These are phyloP conservation scores for Auriscalpium vulgare DNA, from an alignment of 768 basidiomycete species.

Conservation along the genomic window DNA sequence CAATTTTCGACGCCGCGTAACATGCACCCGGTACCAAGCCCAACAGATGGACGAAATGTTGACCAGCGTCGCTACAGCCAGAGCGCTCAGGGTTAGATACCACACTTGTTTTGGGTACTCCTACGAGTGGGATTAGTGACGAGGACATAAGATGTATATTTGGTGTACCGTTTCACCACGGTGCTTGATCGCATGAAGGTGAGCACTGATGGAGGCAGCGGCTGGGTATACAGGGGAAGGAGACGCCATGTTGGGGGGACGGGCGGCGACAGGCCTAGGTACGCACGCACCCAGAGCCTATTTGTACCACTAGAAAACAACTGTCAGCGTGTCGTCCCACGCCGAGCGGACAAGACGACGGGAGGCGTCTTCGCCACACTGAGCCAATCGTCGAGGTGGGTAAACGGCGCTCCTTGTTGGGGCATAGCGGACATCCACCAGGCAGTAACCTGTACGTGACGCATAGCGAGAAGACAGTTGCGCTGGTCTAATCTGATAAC, in stretches of 20 bases:
- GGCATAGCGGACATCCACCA: too few species aligned
- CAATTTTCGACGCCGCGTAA: not conserved
- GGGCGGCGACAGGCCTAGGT: too few species aligned
- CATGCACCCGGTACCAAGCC: slow-evolving; percentile 14
- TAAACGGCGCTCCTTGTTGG: too few species aligned
- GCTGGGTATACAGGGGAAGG: not conserved
- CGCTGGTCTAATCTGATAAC: not conserved
- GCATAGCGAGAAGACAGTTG: not conserved
- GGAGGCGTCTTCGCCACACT: not conserved
- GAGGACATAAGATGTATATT: not conserved
- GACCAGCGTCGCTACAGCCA: slow-evolving; percentile 11
- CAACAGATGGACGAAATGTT: slow-evolving; percentile 15
- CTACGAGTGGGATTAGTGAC: slow-evolving; percentile 3
- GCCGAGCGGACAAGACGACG: not conserved
- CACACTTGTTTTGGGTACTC: slow-evolving; percentile 13
- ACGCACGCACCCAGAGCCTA: too few species aligned
- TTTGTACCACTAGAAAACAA: not conserved
- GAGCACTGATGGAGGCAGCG: slow-evolving; percentile 4
- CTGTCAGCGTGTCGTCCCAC: not conserved
- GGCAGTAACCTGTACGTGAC: not conserved
- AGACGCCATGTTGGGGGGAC: not conserved
- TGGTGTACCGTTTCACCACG: slow-evolving; percentile 6
- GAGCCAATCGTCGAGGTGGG: too few species aligned
- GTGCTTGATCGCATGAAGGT: slow-evolving; percentile 6
- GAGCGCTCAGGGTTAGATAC: slow-evolving; percentile 11